Evolutionary conservation across 1,284 basidiomycete species (phyloP).

Genomic region (Cutaneotrichosporon sp.): DNA sequence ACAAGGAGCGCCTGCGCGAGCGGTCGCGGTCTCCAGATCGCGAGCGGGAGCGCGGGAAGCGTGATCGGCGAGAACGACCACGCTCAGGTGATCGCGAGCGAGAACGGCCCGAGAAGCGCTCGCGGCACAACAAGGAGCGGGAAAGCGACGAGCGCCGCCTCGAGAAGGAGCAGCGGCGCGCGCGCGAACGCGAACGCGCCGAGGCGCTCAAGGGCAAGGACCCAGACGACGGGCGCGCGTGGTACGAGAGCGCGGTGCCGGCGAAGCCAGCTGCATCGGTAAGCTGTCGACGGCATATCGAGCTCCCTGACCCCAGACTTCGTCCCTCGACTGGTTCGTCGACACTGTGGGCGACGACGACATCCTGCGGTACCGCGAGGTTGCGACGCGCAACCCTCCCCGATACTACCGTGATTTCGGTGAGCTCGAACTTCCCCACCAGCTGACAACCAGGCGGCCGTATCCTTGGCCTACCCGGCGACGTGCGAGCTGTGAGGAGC

Average conservation of each 20-base stretch:
- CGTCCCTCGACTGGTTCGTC: constrained; percentile 29
- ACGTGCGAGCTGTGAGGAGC: constrained; percentile 32
- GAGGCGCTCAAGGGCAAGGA: constrained; percentile 19
- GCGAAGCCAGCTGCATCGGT: constrained; percentile 14
- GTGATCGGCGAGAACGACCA: constrained; percentile 1
- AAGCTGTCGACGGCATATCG: not conserved
- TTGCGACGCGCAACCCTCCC: constrained; percentile 29
- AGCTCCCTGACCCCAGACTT: constrained; percentile 14
- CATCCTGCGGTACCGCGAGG: constrained; percentile 27
- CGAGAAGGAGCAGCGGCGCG: constrained; percentile 24
- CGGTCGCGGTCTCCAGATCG: not conserved
- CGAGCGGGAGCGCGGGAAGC: not conserved
- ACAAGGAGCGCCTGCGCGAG: constrained; percentile 7
- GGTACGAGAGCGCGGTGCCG: constrained; percentile 20
- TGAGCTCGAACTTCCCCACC: too few relatives aligned
- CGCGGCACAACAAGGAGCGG: not conserved
- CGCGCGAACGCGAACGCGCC: constrained; percentile 13
- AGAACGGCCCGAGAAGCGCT: constrained; percentile 4
- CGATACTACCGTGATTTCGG: constrained; percentile 35
- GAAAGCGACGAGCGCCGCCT: constrained; percentile 17
- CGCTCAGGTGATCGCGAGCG: too few relatives aligned
- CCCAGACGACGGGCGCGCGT: constrained; percentile 3
- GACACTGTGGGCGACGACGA: constrained; percentile 41
- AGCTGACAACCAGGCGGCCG: constrained; percentile 33
- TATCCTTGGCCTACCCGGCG: constrained; percentile 29